phyloP scores from a whole-genome alignment of 441 rosid genomes.

The Bruguiera hainesii region DNA sequence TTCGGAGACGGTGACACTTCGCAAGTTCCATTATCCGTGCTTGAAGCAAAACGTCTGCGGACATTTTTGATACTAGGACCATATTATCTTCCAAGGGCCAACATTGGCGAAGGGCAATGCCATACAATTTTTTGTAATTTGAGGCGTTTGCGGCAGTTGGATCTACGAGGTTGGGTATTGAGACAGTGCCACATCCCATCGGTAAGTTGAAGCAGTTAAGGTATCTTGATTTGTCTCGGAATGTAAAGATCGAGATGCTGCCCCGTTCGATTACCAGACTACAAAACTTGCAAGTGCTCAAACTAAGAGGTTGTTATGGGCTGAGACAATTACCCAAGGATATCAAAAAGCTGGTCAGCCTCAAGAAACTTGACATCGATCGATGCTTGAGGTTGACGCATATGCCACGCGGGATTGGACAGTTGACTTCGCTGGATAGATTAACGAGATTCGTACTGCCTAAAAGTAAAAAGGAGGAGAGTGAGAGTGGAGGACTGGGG shows the following conservation, averaged over 20 bases:
- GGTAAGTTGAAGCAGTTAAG: slow-evolving; percentile 18
- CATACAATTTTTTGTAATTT: slow-evolving; percentile 10
- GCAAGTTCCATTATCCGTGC: background rate
- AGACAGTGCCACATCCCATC: background rate
- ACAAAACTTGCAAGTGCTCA: slow-evolving; percentile 20
- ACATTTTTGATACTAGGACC: slow-evolving; percentile 4
- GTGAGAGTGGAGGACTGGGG: too few relatives aligned
- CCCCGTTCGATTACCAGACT: slow-evolving; percentile 16
- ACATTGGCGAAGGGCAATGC: background rate
- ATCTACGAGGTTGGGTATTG: background rate
- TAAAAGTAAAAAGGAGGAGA: too few relatives aligned
- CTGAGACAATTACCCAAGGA: slow-evolving; percentile 19
- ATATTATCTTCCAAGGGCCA: too few relatives aligned
- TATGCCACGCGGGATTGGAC: too few relatives aligned
- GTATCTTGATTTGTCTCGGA: slow-evolving; percentile 26
- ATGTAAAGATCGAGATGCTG: background rate
- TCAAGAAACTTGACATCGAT: slow-evolving; percentile 14
- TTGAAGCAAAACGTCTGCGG: slow-evolving; percentile 10
- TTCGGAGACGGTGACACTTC: fast-evolving
- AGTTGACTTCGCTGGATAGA: too few relatives aligned
- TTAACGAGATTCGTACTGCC: too few relatives aligned
- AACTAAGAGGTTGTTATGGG: slow-evolving; percentile 5
- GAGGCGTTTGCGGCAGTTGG: slow-evolving; percentile 16
- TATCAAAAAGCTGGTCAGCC: slow-evolving; percentile 10
- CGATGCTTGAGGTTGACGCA: background rate